Evolutionary conservation across 202 grass and related monocot species (phyloP), one percentile per base, ranked within the genome.

Genomic region (Digitaria exilis): DNA sequence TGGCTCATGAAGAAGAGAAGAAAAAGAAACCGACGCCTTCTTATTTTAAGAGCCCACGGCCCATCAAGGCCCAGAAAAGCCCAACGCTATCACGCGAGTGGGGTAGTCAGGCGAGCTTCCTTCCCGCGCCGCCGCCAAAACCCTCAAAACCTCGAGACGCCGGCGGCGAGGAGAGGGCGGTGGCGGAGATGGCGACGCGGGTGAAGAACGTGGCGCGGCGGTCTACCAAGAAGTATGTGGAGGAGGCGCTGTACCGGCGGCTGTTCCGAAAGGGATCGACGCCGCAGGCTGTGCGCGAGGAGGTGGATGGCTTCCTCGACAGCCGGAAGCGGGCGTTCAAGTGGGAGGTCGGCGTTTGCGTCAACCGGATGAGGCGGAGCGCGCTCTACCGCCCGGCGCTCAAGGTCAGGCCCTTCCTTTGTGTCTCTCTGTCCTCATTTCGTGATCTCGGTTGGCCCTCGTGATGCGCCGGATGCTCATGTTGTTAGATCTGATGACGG

Each of bases 251-350:
- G 13, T 98, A 94, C 78, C 51, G 71, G 69, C 83, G 91, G 9
- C 89, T 99, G 71, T 99, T 99, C 83, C 86, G 87, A 54, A 77
- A 80, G 43, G 96, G 96, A 17, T 82, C 81, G 51, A 81, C 84
- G 52, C 89, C 89, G 77, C 85, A 87, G 91, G 87, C 80, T 46
- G 91, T 96, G 74, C 84, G 93, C 52, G 68, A 78, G 73, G 85
- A 99, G 87, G 87, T 94, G 77, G 93, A 96, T 11, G 84, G 29
- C 80, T 99, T 99, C 91, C 83, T 99, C 87, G 89, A 71, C 81
- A 99, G 93, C 89, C 87, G 88, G 80, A 96, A 96, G 78, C 87
- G 86, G 64, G 96, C 94, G 35, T 90, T 89, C 85, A 98, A 98
- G 81, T 98, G 96, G 96, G 96, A 98, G 83, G 96, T 98, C 26